Evolutionary conservation across 352 stramenopile species (phyloP), one percentile per base, ranked within the genome.

Genomic region (Phytophthora idaei): DNA sequence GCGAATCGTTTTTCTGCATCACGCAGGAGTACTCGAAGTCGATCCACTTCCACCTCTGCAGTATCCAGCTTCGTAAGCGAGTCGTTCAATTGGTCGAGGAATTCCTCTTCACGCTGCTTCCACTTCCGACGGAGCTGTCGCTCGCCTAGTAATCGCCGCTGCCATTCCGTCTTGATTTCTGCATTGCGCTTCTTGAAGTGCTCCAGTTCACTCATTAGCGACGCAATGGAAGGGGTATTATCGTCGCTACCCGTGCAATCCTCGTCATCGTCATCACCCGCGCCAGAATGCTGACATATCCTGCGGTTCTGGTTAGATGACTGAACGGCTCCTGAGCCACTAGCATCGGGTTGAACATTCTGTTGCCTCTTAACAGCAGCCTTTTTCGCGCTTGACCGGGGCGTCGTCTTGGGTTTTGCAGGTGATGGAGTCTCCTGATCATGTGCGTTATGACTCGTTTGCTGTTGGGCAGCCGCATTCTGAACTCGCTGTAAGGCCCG

Each of bases 111-210:
- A 39, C 85, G 81, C 37, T 83, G 72, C 42, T 95, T 95, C 81
- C 83, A 95, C 31, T 90, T 79, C 1, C 85, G 80, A 36, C 87
- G 85, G 73, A 93, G 85, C 50, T 95, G 87, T 7, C 82, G 78
- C 57, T 95, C 87, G 17, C 83, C 87, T 50, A 79, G 83, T 15
- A 95, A 70, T n/a, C 87, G 83, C 5, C 87, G 80, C 60, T 93
- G 73, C 80, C 81, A 93, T 57, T 95, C 87, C 1, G 83, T 86
- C 57, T 89, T 85, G 49, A 95, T 92, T 67, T 91, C 77, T 41
- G 78, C 83, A 62, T 93, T 88, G n/a, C 85, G 85, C 31, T 92
- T 81, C 64, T 93, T 92, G 67, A 91, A 90, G 8, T 84, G 77
- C 41, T 80, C 78, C 1, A 95, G 71, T 47, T 95, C 87, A n/a